Evolutionary conservation across 257 asterid genomes (phyloP).

Genomic region (Penstemon davidsonii): DNA sequence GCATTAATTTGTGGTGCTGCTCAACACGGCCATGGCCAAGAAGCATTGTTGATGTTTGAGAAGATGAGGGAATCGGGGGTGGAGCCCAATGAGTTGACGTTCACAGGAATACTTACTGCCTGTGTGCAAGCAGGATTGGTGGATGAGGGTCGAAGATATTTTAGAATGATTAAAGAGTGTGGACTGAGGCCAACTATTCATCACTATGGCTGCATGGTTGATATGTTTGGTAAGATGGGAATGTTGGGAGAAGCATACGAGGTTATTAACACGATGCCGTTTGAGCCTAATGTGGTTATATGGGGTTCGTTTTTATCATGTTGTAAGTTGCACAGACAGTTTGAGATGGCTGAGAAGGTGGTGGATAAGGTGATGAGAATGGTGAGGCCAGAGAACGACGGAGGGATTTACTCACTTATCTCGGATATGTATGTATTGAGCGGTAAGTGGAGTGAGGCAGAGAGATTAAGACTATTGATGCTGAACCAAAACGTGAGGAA

Average conservation of each 20-base stretch:
- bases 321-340: constrained; percentile 60
- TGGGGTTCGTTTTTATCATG: constrained; percentile 72
- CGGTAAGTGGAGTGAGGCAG: constrained; percentile 56
- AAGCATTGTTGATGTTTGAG: constrained; percentile 47
- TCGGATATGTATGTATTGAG: constrained; percentile 51
- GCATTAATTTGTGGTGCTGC: constrained; percentile 64
- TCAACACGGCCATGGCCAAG: constrained; percentile 45
- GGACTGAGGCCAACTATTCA: constrained; percentile 55
- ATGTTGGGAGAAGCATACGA: constrained; percentile 60
- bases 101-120: constrained; percentile 66
- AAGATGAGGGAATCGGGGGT: constrained; percentile 49
- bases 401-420: constrained; percentile 61
- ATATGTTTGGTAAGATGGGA: constrained; percentile 67
- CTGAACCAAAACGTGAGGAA: constrained; percentile 49
- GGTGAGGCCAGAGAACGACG: constrained; percentile 58
- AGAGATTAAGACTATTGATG: constrained; percentile 52
- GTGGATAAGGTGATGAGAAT: constrained; percentile 46
- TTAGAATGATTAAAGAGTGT: constrained; percentile 44
- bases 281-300: constrained; percentile 53
- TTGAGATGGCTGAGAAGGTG: constrained; percentile 58
- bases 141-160: constrained; percentile 61
- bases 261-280: constrained; percentile 47
- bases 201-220: constrained; percentile 78
- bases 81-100: constrained; percentile 63
- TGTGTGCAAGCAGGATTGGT: constrained; percentile 61